Base-by-base conservation (phyloP, 768 basidiomycete species). In the Lentinula detonsa region DNA sequence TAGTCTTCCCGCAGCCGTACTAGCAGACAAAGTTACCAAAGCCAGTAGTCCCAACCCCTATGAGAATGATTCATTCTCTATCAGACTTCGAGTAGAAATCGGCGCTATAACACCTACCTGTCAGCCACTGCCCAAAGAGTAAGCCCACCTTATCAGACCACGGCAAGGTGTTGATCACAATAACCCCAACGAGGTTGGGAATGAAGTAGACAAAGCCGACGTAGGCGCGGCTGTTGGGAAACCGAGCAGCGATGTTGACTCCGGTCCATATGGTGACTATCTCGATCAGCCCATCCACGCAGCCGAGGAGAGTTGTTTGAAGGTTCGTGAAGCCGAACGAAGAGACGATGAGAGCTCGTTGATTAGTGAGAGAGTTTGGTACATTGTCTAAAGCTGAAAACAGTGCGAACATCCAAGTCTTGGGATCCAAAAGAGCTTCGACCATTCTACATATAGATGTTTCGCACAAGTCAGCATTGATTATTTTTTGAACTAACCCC, bases 391-490 rank as follows among this genome's bases (percentile, higher is more conserved):
- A 70, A 1, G 80, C 82, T 2, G 82, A 76, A 69, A 88, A 88
- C 46, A 89, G 74, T 0, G 87, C 87, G 65, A 91, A 90, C 33
- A 90, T 76, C 88, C 87, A 90, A 0, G 87, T 88, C 71, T 90
- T 91, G 0, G 85, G 82, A 65, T 91, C 89, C 0, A 69, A 62
- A 4, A 90, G 72, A 0, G 88, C 85, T 67, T 91, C 89, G 21
- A 83, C 78, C 78, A 91, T 80, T 70, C 87, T 89, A 66, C 5
- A 10, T 89, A 66, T 5, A 10, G 21, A 58, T 8, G 6, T 13
- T 11, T 21, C 16, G 16, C 10, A 45, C 42, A 2, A 59, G 5
- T 11, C 15, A 5, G 21, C 16, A 18, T 55, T 42, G 21, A 21
- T 15, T 35, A 18, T 21, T 16, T 28, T 3, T 28, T 28, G 28